Evolutionary conservation across 2,329 filamentous ascomycete species (phyloP), one percentile per base, ranked within the genome.

Genomic region (Cladosporium colombiae): DNA sequence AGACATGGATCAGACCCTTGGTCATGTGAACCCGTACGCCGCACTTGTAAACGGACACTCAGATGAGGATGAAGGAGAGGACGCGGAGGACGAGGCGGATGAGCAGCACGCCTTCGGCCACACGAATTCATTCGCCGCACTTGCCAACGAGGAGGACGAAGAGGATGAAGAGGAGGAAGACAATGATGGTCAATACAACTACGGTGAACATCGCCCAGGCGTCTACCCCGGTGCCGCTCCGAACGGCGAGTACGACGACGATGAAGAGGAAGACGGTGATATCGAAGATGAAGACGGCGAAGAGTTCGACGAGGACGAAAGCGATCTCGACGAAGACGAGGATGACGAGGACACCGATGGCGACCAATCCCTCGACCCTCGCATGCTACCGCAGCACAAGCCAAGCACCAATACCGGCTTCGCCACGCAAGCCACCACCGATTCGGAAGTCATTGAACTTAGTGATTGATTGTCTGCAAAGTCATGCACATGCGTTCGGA

Each of bases 381-480:
- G 53, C 52, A 66, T 63, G 46, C 40, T 56, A 16, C 50, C 58
- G 13, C 21, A 50, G 18, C 21, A 33, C 21, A 50, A 63, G 33
- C 60, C 65, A 35, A 68, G 69, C n/a, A 55, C 73, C 55, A 69
- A 72, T 55, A 63, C 13, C 13, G 64, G 68, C 21, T 69, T 69
- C 5, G 57, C 55, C 13, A 46, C 40, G n/a, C 50, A 53, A 18
- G 52, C 52, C 52, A 16, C 2, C 8, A 13, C 52, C n/a, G 69
- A 67, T 31, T 65, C 27, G 18, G 71, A 72, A 18, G 71, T 71
- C 13, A 72, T 73, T 56, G 71, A 73, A 66, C 68, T 73, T 23
- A 74, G 73, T 55, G 73, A 74, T 63, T 74, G 68, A 70, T 21
- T 25, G 61, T 1, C 5, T 35, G 33, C 55, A 23, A 21, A 11